phyloP scores from a whole-genome alignment of 106 monocot species.

The Dioscorea zingiberensis region DNA sequence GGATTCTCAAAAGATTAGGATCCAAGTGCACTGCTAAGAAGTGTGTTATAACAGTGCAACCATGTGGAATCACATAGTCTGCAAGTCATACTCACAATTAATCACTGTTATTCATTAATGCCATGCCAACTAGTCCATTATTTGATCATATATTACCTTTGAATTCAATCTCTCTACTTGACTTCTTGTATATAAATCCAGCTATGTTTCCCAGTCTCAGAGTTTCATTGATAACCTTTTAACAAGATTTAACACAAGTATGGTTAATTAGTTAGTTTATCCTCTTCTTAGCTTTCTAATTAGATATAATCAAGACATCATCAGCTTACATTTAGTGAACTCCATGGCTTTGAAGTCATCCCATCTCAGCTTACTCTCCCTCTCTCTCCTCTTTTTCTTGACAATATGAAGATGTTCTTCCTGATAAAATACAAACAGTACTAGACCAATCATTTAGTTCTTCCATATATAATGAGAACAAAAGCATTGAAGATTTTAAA shows the following conservation, averaged over 20 bases:
- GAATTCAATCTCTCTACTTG: neutral
- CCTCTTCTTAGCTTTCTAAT: neutral
- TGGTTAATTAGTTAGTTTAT: neutral
- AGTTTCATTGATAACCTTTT: conserved; percentile 6
- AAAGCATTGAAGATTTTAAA: neutral
- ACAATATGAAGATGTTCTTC: conserved; percentile 1
- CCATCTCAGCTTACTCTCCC: neutral
- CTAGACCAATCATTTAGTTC: neutral
- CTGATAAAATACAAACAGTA: neutral
- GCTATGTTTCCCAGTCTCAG: conserved; percentile 6
- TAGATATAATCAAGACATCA: neutral
- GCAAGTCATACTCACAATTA: neutral
- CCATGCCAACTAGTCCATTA: neutral
- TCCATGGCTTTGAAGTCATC: conserved; percentile 7
- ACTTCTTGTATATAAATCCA: neutral
- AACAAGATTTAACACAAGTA: neutral
- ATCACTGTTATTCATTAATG: neutral
- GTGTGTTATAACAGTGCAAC: neutral
- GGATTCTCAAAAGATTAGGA: conserved; percentile 2
- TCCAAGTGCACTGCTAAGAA: conserved; percentile 1
- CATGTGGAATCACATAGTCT: conserved; percentile 7
- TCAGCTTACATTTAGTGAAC: neutral
- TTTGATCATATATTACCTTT: conserved; percentile 7
- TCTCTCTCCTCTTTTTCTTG: neutral
- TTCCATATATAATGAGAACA: neutral